These are phyloP conservation scores for Boletales sp. DNA, from an alignment of 768 basidiomycete genomes.

Conservation along the genomic window DNA sequence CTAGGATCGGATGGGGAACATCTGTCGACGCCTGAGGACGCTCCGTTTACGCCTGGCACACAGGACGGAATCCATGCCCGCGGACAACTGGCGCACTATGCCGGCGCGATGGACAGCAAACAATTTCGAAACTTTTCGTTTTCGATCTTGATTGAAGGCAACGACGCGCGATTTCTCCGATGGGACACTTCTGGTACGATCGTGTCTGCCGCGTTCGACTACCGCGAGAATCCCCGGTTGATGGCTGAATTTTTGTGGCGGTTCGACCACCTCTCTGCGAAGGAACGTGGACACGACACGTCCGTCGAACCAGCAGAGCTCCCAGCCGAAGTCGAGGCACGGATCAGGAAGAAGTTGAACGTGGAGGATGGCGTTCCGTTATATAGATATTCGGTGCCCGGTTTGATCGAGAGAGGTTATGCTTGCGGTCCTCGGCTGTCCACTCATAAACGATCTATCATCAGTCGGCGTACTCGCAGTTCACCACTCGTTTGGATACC, in stretches of 20 bases:
- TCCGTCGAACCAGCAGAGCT: no score
- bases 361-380: not conserved
- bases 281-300: not conserved
- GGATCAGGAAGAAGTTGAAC: not conserved
- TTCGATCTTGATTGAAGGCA: constrained; percentile 24
- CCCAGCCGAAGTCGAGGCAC: no score
- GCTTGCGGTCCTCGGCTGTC: not conserved
- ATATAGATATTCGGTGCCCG: not conserved
- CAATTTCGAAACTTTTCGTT: constrained; percentile 34
- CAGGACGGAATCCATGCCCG: not conserved
- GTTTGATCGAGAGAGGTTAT: not conserved
- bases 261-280: not conserved
- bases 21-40: not conserved
- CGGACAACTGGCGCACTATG: constrained; percentile 26
- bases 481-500: not conserved
- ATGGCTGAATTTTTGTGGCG: constrained; percentile 1
- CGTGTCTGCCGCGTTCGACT: not conserved
- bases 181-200: constrained; percentile 29
- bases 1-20: not conserved
- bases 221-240: not conserved
- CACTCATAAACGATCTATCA: not conserved
- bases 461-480: constrained; percentile 1
- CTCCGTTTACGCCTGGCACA: not conserved
- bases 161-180: constrained; percentile 28
- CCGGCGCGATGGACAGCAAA: constrained; percentile 14